Evolutionary conservation across 139 green algal genomes (phyloP), one percentile per base, ranked within the genome.

Genomic region (Pleodorina starrii): DNA sequence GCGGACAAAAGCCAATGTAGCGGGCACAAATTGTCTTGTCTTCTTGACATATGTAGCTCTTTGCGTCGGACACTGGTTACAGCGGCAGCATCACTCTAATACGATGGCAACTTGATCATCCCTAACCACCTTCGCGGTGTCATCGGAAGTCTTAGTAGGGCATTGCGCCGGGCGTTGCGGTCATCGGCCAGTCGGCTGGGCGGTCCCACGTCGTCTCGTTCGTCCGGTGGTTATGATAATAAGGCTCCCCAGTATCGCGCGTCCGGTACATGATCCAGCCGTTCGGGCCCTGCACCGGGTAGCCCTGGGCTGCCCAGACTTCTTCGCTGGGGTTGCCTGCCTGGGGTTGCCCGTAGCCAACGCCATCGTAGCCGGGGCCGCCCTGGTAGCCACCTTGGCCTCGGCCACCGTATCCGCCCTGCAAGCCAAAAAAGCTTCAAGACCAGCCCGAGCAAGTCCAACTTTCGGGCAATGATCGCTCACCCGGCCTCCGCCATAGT

Each of bases 181-280:
- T 27, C 21, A 85, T 76, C 10, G 44, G 82, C 82, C 82, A 88
- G n/a, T 79, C 82, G 14, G 44, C 82, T 16, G 82, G 85, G 32
- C 78, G 48, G 35, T 91, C 87, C 87, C 87, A 91, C 23, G 63
- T 40, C 0, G 89, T 92, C 46, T 80, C 51, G n/a, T 59, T 48
- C 0, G 63, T 88, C 46, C 23, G 77, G 51, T 92, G 87, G 82
- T 97, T 95, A 85, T 97, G 94, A 87, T 95, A 97, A 89, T 97
- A 97, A 5, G 94, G 91, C 91, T 97, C 95, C 21, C 94, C 94
- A 54, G 90, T 94, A 36, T 95, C 91, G 23, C 91, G 91, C 29
- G 89, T 84, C 23, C 74, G 63, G 78, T 97, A 97, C 86, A 95
- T 93, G 7, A 93, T 92, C 96, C 96, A 98, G 36, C 94, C 95